Evolutionary conservation across 139 green algal species (phyloP), one percentile per base, ranked within the genome.

Genomic region (Raphidocelis subcapitata): DNA sequence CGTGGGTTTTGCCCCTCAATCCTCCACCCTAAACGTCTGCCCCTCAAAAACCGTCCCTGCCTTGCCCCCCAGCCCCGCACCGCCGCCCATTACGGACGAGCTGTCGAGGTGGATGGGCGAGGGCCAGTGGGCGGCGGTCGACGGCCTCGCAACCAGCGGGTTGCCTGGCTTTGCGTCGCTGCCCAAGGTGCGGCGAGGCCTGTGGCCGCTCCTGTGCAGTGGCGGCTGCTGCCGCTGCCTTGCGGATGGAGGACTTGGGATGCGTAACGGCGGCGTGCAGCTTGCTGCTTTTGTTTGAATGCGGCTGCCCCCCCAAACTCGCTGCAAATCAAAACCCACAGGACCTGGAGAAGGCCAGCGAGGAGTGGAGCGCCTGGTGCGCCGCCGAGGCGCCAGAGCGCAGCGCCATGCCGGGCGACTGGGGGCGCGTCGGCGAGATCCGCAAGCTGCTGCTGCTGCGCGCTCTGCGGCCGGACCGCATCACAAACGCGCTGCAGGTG

Each of bases 311-410:
- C n/a, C n/a, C n/a, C n/a, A n/a, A n/a, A n/a, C n/a, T n/a, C n/a
- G n/a, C n/a, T n/a, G n/a, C n/a, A n/a, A n/a, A n/a, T n/a, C n/a
- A n/a, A n/a, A n/a, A n/a, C n/a, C n/a, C n/a, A n/a, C 68, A 77
- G 49, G 89, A 94, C 70, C 91, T 96, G 80, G 91, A 96, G 79
- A 96, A 96, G 84, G 87, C 82, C 67, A 87, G 69, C 37, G 89
- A 94, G 62, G 85, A 93, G 64, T 96, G 91, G 91, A 79, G 81
- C 74, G 82, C 82, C 62, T 96, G 88, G 89, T 92, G 83, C 79
- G 54, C 71, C n/a, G 73, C 86, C 20, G 89, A 94, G 79, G 76
- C 82, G 5, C 68, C 77, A 15, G 91, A 94, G 84, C 83, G 81
- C 21, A 79, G 74, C 4, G 46, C 72, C 29, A 92, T 94, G 86